Base-by-base conservation (phyloP, 2,329 filamentous ascomycete species). In the Ophiosphaerella herpotricha region DNA sequence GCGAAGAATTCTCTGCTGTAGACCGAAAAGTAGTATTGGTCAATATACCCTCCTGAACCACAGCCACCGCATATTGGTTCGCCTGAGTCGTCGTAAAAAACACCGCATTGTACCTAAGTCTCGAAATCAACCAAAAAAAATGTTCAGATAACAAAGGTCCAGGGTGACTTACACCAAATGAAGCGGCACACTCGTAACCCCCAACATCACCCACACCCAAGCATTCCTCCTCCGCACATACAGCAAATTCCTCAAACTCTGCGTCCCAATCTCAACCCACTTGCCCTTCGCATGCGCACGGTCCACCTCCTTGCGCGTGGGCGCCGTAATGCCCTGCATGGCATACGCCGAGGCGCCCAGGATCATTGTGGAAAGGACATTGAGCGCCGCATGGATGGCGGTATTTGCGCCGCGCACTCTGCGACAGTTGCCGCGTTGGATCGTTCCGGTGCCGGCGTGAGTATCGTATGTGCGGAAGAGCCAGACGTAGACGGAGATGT, bases 321-420 rank as follows among this genome's bases (percentile, higher is more conserved):
- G 61, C 16, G 61, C 49, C 8, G 55, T 57, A 2, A 62, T 42
- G 13, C 60, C 55, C 40, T 65, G 60, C 61, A 65, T 65, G 1
- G 54, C 54, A 40, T 57, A 63, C 12, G 53, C 63, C 3, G 53
- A 58, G 31, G 61, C 58, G 7, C 48, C 52, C 3, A 65, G 39
- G 2, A 65, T 46, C 24, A 60, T 37, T 2, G 60, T 63, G n/a
- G 74, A 74, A 21, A 80, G 60, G 1, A 73, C 52, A 63, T 83
- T 83, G 57, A 83, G 31, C 1, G 46, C 53, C 13, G 81, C 59
- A 64, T 83, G 80, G 1, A 78, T 51, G 8, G 41, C 50, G 1
- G 45, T 52, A 36, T 57, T 58, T 11, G 57, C 23, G 8, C 24
- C 29, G 5, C 42, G 26, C 7, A 60, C 29, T 7, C 47, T 48